Percentiles rank a stretch among this genome's conserved stretches.
Conservation (phyloP, 2,329 filamentous ascomycete species). For the Cryphonectria naterciae region DNA sequence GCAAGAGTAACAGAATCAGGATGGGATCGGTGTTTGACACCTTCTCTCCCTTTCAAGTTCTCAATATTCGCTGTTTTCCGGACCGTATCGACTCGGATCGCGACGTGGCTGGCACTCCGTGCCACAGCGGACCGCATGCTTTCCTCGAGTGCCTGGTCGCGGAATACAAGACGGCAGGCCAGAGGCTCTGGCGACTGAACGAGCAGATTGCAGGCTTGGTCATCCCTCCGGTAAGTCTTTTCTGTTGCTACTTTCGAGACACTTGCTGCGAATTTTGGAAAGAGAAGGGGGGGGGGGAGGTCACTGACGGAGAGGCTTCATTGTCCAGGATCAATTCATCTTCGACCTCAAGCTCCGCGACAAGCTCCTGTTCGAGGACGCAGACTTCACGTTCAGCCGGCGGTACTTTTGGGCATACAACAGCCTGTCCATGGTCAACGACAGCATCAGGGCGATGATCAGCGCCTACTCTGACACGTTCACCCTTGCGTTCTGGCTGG, state of each 20-base stretch:
- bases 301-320: neutral
- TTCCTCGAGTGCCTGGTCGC: constrained; percentile 62
- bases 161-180: constrained; percentile 64
- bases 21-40: constrained; percentile 61
- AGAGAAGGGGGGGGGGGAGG: no score
- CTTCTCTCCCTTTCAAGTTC: constrained; percentile 63
- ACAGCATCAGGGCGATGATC: constrained; percentile 61
- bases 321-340: constrained; percentile 54
- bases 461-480: constrained; percentile 61
- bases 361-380: constrained; percentile 64
- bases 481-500: constrained; percentile 61
- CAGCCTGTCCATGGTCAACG: constrained; percentile 63
- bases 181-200: constrained; percentile 61
- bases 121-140: constrained; percentile 63
- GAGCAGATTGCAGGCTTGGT: constrained; percentile 61
- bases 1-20: constrained; percentile 49
- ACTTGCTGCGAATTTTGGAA: neutral
- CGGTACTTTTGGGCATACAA: constrained; percentile 68
- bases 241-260: neutral
- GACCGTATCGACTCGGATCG: constrained; percentile 61
- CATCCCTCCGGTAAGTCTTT: constrained; percentile 53
- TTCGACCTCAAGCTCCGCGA: constrained; percentile 60
- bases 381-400: constrained; percentile 62
- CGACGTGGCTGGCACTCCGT: constrained; percentile 56
- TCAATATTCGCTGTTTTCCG: constrained; percentile 62